Percentiles rank a stretch among this genome's conserved stretches.
phyloP scores from a whole-genome alignment of 345 rosid species.

The Acer campestre region DNA sequence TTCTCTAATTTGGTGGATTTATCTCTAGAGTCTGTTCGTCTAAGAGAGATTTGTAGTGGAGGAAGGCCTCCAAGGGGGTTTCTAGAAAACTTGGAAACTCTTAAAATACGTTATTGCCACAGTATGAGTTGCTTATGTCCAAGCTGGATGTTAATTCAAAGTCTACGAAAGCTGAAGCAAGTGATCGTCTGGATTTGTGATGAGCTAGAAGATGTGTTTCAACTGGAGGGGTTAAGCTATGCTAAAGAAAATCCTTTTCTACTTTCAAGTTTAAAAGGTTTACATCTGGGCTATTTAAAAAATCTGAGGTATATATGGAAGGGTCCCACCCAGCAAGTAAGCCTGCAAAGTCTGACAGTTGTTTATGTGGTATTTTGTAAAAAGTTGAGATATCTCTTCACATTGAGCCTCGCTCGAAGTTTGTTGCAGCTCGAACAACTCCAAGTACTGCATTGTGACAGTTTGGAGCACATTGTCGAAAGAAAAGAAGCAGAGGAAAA shows the following conservation, averaged over 20 bases:
- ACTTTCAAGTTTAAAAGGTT: background rate
- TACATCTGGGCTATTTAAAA: background rate
- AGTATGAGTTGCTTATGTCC: conserved; percentile 8
- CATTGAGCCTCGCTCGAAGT: conserved; percentile 3
- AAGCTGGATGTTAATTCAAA: background rate
- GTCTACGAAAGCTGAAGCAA: conserved; percentile 11
- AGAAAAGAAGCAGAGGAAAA: background rate
- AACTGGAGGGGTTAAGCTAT: background rate
- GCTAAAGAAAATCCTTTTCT: background rate
- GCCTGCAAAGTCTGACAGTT: background rate
- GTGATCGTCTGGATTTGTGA: background rate
- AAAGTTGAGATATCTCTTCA: background rate
- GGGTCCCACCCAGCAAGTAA: conserved; percentile 9
- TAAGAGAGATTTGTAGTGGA: conserved; percentile 17
- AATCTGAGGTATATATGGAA: conserved; percentile 1
- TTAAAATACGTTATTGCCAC: background rate
- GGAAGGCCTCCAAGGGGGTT: background rate
- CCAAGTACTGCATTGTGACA: background rate
- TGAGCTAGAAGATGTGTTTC: conserved; percentile 12
- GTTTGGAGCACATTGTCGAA: background rate
- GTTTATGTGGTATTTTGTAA: background rate
- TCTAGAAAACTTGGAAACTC: conserved; percentile 13
- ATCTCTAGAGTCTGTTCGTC: background rate
- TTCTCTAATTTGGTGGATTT: conserved; percentile 17
- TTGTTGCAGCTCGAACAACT: background rate